Evolutionary conservation across 1,284 basidiomycete genomes (phyloP), one percentile per base, ranked within the genome.

Genomic region (Moesziomyces antarcticus): DNA sequence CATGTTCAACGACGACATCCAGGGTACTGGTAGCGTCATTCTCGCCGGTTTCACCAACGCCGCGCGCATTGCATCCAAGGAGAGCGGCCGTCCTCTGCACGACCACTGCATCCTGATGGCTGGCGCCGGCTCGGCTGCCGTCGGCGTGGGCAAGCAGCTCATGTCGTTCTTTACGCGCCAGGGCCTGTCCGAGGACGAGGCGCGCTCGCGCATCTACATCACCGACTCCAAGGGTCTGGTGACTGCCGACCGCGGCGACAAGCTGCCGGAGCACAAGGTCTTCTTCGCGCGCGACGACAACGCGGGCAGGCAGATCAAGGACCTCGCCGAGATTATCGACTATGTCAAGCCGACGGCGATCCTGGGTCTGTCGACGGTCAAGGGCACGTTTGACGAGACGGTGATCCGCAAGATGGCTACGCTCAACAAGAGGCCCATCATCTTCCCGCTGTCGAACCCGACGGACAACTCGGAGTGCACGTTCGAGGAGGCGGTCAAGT

Each of bases 391-490:
- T 86, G 89, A 87, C 65, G 87, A 91, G 60, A 86, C 88, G 13
- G 91, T 94, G 56, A 89, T 97, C 67, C 87, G 89, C 76, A 86
- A 88, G 13, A 95, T 98, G 93, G 89, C 91, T n/a, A 87, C 89
- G 50, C 87, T 92, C 75, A 97, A 96, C 86, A 87, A 89, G 21
- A 89, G 91, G 22, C 94, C 95, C 25, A 95, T 97, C 87, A 90
- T 97, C 84, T 97, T 97, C 88, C 93, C 95, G 50, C 89, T 97
- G n/a, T 94, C 92, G 37, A 98, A 97, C 86, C 95, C 95, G 30
- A 91, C 93, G 49, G 87, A 88, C 50, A 89, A 94, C 46, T 92
- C 91, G 81, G 91, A 91, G 77, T 85, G 85, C 76, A 85, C 86
- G 33, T 97, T 94, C 85, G 87, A 91, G 62, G 92, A 95, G 73